Evolutionary conservation across 371 early-diverging fungal species (phyloP).

Genomic region (Mucor velutinosus): DNA sequence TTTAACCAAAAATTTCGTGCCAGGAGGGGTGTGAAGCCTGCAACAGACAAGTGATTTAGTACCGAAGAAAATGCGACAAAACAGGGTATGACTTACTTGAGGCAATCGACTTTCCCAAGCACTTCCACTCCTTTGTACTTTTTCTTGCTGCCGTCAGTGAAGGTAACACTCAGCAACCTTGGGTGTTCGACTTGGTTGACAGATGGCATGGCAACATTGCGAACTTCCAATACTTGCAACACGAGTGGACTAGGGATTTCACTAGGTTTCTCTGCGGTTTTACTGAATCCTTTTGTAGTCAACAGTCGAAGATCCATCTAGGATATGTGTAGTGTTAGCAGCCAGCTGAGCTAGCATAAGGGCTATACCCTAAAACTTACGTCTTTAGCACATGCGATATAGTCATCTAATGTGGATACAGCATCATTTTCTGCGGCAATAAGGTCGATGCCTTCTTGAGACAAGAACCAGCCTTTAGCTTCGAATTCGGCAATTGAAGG

Average conservation of each 20-base stretch:
- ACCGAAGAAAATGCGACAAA: background rate
- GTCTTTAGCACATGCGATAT: conserved; percentile 34
- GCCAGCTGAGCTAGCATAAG: background rate
- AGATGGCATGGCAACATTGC: conserved; percentile 38
- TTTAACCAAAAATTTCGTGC: conserved; percentile 41
- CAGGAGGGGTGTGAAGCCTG: conserved; percentile 48
- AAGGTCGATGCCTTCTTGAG: conserved; percentile 24
- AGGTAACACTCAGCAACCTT: conserved; percentile 32
- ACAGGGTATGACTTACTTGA: conserved; percentile 18
- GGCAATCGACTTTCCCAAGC: conserved; percentile 34
- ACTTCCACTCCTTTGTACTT: conserved; percentile 41
- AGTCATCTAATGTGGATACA: conserved; percentile 22
- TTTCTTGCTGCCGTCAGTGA: conserved; percentile 45
- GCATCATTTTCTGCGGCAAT: conserved; percentile 8
- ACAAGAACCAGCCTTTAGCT: conserved; percentile 30
- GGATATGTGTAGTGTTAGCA: background rate
- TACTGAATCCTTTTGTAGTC: conserved; percentile 27
- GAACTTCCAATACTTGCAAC: conserved; percentile 39
- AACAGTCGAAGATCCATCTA: conserved; percentile 44
- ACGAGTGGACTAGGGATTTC: conserved; percentile 31
- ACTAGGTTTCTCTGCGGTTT: conserved; percentile 14
- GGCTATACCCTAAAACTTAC: conserved; percentile 19
- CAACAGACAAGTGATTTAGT: background rate
- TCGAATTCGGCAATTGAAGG: conserved; percentile 18
- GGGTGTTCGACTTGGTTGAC: conserved; percentile 40